A percentile compares a stretch with the other conserved stretches of the same genome.
These are phyloP conservation scores for Blastocystis sp. DNA, from an alignment of 352 stramenopile species.

Conservation along the genomic window DNA sequence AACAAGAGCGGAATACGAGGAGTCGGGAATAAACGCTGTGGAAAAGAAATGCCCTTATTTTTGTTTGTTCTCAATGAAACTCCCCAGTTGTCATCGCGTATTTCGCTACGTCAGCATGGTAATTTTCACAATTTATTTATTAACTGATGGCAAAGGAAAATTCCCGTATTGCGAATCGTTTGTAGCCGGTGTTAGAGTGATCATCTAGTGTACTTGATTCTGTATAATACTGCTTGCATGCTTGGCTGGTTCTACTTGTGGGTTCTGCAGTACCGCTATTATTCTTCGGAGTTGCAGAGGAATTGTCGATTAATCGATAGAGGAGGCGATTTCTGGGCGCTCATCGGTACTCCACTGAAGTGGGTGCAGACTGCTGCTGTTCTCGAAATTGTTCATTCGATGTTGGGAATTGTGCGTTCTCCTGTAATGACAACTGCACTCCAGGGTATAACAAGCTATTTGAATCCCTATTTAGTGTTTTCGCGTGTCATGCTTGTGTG, in stretches of 20 bases:
- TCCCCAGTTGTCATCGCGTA: not conserved
- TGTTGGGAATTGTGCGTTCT: constrained; percentile 86
- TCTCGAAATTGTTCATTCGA: constrained; percentile 90
- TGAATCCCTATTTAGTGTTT: constrained; percentile 68
- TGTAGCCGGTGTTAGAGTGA: not conserved
- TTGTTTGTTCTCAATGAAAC: constrained; percentile 37
- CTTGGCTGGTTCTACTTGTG: constrained; percentile 38
- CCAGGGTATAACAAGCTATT: constrained; percentile 66
- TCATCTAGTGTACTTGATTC: constrained; percentile 46
- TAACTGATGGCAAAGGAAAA: constrained; percentile 21
- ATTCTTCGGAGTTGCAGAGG: not conserved
- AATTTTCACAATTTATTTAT: not conserved
- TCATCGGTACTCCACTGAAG: constrained; percentile 10
- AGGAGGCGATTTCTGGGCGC: not conserved
- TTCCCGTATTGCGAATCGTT: not conserved
- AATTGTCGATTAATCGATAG: not conserved
- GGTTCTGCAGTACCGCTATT: not conserved
- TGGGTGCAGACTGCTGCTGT: constrained; percentile 83
- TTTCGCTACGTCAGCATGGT: not conserved
- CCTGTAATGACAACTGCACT: constrained; percentile 83
- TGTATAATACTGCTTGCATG: constrained; percentile 39
- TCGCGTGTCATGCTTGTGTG: constrained; percentile 84
- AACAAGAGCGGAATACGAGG: constrained; percentile 31
- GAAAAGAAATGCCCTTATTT: constrained; percentile 31
- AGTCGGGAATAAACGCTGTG: not conserved